Base-by-base conservation (phyloP, 768 basidiomycete genomes). In the Lanmaoa pseudosensibilis region DNA sequence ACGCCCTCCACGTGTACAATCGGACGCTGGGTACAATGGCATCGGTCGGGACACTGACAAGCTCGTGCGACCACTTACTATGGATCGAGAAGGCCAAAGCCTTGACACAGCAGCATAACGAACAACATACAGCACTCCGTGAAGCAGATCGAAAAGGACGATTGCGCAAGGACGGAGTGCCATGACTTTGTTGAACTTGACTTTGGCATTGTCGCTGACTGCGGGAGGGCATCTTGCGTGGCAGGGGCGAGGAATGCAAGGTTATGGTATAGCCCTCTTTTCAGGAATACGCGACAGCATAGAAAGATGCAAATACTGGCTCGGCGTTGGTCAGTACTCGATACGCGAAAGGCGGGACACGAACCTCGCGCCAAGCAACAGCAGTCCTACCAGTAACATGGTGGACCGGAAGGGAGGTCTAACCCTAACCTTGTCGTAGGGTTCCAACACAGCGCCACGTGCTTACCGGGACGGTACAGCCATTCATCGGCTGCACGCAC, bases 61-160 rank as follows among this genome's bases (percentile, higher is more conserved):
- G 23, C 2, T 7, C n/a, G 11, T 55, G 44, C 5, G 30, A 45
- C 33, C 23, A 77, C 85, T 55, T 46, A 90, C 88, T 71, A 69
- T 12, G 84, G 65, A 36, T 80, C 74, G 37, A 92, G 75, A 1
- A 85, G 41, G 39, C 78, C 74, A 46, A 83, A 50, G 3, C 80
- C 87, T 71, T 94, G 91, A n/a, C 82, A 78, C 71, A 92, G 81
- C 6, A 93, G 74, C 54, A 93, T 75, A 13, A 83, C 59, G 63
- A 92, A 92, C 56, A 93, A 73, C 63, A 83, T 80, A 58, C 85
- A 86, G 50, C 85, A 83, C 71, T 92, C 92, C 2, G 87, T 80
- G 68, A 92, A 90, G 62, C 85, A 86, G 33, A 83, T 71, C 0
- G 88, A 80, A 62, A 94, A 92, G 8, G 85, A 68, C 1, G 73